Percentiles rank a stretch among this genome's conserved stretches.
phyloP scores from a whole-genome alignment of 1,284 basidiomycete species.

The Takashimella tepidaria region DNA sequence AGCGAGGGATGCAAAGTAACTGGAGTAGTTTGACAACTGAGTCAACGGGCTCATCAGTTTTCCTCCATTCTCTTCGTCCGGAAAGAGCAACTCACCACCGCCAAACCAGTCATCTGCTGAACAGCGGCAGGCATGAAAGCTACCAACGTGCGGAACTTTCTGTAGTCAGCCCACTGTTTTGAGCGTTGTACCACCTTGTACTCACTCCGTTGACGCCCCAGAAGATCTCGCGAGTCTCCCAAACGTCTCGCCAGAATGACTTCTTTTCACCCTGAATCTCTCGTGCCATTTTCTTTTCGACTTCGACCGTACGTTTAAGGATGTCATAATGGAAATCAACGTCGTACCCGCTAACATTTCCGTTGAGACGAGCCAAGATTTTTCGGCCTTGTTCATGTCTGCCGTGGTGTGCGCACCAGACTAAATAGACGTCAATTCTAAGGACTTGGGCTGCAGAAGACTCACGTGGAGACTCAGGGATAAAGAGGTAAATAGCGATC shows the following conservation, averaged over 20 bases:
- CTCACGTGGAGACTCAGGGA: constrained; percentile 10
- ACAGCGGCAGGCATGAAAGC: constrained; percentile 25
- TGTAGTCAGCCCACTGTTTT: no score
- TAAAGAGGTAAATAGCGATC: constrained; percentile 13
- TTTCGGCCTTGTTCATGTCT: constrained; percentile 20
- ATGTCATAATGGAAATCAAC: constrained; percentile 29
- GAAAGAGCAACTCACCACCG: constrained; percentile 12
- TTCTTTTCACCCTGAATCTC: constrained; percentile 12
- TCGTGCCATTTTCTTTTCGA: constrained; percentile 13
- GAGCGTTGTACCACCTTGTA: neutral
- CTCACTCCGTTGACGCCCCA: constrained; percentile 28
- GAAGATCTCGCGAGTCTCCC: constrained; percentile 20
- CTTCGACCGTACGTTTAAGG: constrained; percentile 20
- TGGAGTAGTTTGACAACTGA: constrained; percentile 21
- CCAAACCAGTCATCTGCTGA: constrained; percentile 30
- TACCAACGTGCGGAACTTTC: constrained; percentile 32
- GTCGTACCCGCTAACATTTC: constrained; percentile 29
- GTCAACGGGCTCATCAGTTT: neutral
- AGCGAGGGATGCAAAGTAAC: constrained; percentile 25
- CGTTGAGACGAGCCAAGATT: constrained; percentile 21
- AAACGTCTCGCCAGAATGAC: constrained; percentile 18
- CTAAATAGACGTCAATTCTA: neutral
- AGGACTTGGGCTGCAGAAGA: no score
- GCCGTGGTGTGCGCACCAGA: constrained; percentile 24
- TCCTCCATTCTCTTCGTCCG: no score